Conservation (phyloP, 2,329 filamentous ascomycete species). For the Curvularia sp. region DNA sequence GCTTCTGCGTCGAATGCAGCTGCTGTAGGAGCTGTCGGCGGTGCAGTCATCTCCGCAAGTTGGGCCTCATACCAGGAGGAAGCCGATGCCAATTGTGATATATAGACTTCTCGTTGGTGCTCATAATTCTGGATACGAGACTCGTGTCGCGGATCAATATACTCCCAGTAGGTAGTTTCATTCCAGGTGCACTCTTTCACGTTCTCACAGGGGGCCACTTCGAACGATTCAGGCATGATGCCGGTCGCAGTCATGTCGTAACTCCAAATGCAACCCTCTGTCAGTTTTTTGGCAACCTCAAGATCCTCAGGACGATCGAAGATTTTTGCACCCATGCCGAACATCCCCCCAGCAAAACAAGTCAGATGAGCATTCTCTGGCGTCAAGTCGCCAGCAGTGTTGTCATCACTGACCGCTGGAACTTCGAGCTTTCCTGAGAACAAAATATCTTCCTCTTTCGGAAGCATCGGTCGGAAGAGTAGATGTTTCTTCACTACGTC, state of each 20-base stretch:
- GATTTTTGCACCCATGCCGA: constrained; percentile 70
- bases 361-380: constrained; percentile 65
- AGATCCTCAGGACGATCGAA: constrained; percentile 63
- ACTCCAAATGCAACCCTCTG: constrained; percentile 68
- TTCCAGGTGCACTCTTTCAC: constrained; percentile 54
- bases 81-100: constrained; percentile 43
- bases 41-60: constrained; percentile 36
- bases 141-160: constrained; percentile 47
- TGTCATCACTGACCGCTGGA: constrained; percentile 33
- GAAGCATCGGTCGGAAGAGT: constrained; percentile 60
- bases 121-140: constrained; percentile 35
- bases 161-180: constrained; percentile 53
- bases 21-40: constrained; percentile 18
- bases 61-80: constrained; percentile 40
- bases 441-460: constrained; percentile 55
- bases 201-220: constrained; percentile 57
- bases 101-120: constrained; percentile 46
- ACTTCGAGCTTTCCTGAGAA: constrained; percentile 49
- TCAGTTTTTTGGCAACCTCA: constrained; percentile 63
- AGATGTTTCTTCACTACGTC: constrained; percentile 55
- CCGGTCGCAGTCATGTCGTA: constrained; percentile 65
- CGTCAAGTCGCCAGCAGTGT: constrained; percentile 37
- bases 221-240: constrained; percentile 68
- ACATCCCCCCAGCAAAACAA: constrained; percentile 75
- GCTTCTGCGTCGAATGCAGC: constrained; percentile 22